Conservation (phyloP, 2,329 filamentous ascomycete genomes). For the Penicillium sp. region DNA sequence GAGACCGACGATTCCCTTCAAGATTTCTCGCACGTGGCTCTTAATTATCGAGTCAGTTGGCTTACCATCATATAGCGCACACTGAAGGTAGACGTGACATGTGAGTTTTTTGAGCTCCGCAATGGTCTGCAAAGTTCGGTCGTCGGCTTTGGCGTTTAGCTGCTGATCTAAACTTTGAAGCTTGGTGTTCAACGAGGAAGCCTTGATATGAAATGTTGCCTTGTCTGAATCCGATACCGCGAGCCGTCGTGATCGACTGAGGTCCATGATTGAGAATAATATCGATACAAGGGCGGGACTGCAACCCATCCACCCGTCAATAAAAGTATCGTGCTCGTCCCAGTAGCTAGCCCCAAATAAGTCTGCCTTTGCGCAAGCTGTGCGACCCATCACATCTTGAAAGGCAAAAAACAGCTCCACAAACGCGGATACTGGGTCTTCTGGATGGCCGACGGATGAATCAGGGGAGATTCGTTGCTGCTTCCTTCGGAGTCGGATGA, state of each 20-base stretch:
- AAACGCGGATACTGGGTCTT: slow-evolving; percentile 13
- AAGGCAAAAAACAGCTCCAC: slow-evolving; percentile 48
- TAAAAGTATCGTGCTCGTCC: slow-evolving; percentile 24
- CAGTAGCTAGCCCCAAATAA: slow-evolving; percentile 49
- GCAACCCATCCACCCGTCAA: background rate
- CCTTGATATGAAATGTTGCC: background rate
- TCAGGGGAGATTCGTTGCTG: background rate
- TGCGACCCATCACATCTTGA: slow-evolving; percentile 50
- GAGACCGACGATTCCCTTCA: background rate
- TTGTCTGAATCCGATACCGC: background rate
- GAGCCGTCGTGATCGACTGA: background rate
- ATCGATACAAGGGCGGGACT: background rate
- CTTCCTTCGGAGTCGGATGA: slow-evolving; percentile 42
- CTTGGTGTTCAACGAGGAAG: background rate
- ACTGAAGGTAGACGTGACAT: slow-evolving; percentile 1
- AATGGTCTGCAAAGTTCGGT: background rate
- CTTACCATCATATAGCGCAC: background rate
- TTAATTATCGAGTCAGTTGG: background rate
- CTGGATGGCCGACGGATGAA: background rate
- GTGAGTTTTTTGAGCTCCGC: background rate
- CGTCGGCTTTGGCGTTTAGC: background rate
- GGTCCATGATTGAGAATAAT: slow-evolving; percentile 1
- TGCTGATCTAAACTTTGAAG: background rate
- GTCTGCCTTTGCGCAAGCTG: slow-evolving; percentile 48
- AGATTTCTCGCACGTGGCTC: background rate